Evolutionary conservation across 129 eudicot genomes (phyloP), one percentile per base, ranked within the genome.

Genomic region (Pittosporum tobira): DNA sequence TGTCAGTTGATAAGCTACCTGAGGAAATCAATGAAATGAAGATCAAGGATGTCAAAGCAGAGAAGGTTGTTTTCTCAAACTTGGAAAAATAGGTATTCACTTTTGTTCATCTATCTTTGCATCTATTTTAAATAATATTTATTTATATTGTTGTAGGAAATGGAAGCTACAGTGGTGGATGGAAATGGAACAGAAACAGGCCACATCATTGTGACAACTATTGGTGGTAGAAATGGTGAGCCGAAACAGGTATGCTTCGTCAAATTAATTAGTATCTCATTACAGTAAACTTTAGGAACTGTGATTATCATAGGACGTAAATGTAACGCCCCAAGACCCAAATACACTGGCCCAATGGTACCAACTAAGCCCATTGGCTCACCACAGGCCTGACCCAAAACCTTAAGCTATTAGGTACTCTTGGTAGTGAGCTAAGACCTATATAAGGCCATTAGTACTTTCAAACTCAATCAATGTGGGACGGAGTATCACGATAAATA

Each of bases 131-230:
- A 37, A 21, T 53, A 0, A 4, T 45, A 37, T 26, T 67, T 47
- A 8, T 64, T 65, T 22, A 37, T 13, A 38, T 6, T 20, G 30
- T 58, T 38, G 22, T 51, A 79, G 85, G 85, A 79, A 63, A 75
- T 79, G 77, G 85, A 75, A 61, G 72, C 80, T 28, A 68, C 88
- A 1, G 73, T 81, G 34, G 88, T 81, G 56, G 84, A 81, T 64
- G 88, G 88, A 60, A 74, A 77, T 60, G 88, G 88, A 24, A 81
- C 88, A 50, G 88, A 81, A 61, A 81, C 88, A 27, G 84, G 88
- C 43, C 88, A 77, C 73, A 81, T 81, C 47, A 81, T 81, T 45
- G 88, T 81, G 48, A 81, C 88, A 1, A 81, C 88, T 10, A 81
- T 81, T 67, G 88, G 84, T 66, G 88, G 88, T 55, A 77, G 75